These are phyloP conservation scores for Backusella morwellensis DNA, from an alignment of 192 early-diverging fungal species.

Conservation along the genomic window DNA sequence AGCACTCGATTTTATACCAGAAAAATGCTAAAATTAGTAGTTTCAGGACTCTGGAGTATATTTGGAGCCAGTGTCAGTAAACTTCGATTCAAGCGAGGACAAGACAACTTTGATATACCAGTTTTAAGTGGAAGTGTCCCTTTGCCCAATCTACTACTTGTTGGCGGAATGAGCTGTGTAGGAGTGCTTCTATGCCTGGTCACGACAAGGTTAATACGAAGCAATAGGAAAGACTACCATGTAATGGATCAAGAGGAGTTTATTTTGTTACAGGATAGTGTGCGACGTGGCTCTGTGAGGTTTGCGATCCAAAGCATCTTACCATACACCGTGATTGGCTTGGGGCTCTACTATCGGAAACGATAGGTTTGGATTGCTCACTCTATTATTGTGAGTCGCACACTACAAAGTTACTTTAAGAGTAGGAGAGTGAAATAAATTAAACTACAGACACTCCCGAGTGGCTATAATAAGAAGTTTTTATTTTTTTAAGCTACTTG, in stretches of 20 bases:
- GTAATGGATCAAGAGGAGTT: constrained; percentile 1
- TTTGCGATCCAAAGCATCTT: neutral
- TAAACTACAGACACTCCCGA: neutral
- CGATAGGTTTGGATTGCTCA: neutral
- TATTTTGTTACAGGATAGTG: constrained; percentile 14
- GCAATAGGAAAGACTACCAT: neutral
- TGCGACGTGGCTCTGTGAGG: neutral
- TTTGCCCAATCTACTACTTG: neutral
- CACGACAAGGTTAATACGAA: neutral
- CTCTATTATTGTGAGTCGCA: neutral
- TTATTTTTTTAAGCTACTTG: neutral
- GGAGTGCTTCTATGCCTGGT: neutral
- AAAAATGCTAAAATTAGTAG: neutral
- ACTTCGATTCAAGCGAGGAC: neutral
- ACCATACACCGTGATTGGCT: constrained; percentile 14
- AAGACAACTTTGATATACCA: neutral
- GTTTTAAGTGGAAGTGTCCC: neutral
- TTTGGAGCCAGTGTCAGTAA: neutral
- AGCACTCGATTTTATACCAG: neutral
- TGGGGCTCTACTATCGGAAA: neutral
- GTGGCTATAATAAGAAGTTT: neutral
- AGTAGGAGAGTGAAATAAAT: neutral
- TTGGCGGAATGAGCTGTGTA: neutral
- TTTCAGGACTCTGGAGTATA: constrained; percentile 8
- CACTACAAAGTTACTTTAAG: neutral